Conservation (phyloP, 148 eudicot genomes). For the Rhododendron williamsianum region DNA sequence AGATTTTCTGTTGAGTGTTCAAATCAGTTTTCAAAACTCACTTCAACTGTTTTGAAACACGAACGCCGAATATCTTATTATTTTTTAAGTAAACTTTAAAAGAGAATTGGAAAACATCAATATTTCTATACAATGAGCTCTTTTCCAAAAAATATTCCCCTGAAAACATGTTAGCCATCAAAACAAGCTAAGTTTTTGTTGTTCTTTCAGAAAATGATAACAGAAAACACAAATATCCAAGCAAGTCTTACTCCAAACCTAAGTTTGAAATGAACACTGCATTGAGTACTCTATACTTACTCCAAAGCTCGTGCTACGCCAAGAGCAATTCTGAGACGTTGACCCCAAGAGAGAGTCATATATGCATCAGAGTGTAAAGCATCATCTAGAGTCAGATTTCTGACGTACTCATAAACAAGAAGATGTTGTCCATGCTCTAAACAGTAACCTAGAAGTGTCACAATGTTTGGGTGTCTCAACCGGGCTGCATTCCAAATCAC, state of each 20-base stretch:
- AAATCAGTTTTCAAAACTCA: background rate
- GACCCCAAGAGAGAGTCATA: slow-evolving; percentile 74
- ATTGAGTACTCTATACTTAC: slow-evolving; percentile 37
- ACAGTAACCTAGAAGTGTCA: slow-evolving; percentile 71
- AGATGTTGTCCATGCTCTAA: slow-evolving; percentile 75
- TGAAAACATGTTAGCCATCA: background rate
- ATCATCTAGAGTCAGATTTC: slow-evolving; percentile 60
- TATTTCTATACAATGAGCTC: background rate
- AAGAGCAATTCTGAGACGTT: slow-evolving; percentile 71
- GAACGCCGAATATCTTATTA: background rate
- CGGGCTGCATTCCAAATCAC: slow-evolving; percentile 57
- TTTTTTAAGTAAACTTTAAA: background rate
- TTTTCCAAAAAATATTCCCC: background rate
- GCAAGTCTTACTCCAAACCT: background rate
- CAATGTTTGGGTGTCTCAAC: slow-evolving; percentile 79
- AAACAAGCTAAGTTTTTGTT: background rate
- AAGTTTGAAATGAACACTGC: background rate
- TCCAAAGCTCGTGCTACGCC: slow-evolving; percentile 68
- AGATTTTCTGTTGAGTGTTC: background rate
- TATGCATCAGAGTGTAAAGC: slow-evolving; percentile 55
- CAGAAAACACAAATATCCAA: background rate
- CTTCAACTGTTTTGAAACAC: background rate
- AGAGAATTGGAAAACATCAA: background rate
- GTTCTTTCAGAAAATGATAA: background rate
- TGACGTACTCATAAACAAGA: slow-evolving; percentile 69